phyloP scores from a whole-genome alignment of 2,329 filamentous ascomycete species.

The Ilyonectria sp. region DNA sequence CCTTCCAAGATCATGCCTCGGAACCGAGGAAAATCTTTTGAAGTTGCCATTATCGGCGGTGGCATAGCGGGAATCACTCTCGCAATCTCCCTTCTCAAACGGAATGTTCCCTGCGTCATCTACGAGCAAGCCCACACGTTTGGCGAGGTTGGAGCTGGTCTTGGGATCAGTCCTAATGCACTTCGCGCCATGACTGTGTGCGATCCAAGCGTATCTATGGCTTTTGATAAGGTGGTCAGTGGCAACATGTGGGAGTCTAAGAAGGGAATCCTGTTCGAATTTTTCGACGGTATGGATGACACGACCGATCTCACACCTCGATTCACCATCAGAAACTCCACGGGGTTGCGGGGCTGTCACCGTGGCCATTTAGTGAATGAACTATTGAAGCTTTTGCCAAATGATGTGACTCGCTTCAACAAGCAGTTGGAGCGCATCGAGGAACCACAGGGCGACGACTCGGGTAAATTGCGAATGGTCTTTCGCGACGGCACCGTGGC shows the following conservation, averaged over 20 bases:
- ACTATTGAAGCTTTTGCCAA: neutral
- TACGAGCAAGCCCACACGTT: slow-evolving; percentile 4
- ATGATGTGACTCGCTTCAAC: neutral
- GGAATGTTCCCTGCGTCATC: slow-evolving; percentile 3
- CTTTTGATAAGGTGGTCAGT: neutral
- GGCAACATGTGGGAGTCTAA: slow-evolving; percentile 15
- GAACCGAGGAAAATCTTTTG: neutral
- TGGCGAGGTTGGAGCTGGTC: neutral
- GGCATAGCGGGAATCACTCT: slow-evolving; percentile 10
- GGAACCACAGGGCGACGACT: neutral
- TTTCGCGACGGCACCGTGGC: too few species aligned
- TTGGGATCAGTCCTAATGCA: slow-evolving; percentile 3
- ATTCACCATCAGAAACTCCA: neutral
- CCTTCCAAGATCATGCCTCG: neutral
- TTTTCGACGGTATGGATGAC: slow-evolving; percentile 3
- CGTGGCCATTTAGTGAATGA: neutral
- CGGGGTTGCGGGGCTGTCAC: slow-evolving; percentile 7
- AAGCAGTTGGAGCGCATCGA: slow-evolving; percentile 4
- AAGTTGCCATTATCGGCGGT: slow-evolving; percentile 13
- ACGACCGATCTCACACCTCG: neutral
- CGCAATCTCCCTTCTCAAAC: slow-evolving; percentile 6
- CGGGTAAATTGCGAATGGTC: neutral
- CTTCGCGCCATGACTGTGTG: neutral
- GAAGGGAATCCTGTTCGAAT: slow-evolving; percentile 4
- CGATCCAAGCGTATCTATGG: neutral